Evolutionary conservation across 148 eudicot genomes (phyloP), one percentile per base, ranked within the genome.

Genomic region (Nepenthes gracilis): DNA sequence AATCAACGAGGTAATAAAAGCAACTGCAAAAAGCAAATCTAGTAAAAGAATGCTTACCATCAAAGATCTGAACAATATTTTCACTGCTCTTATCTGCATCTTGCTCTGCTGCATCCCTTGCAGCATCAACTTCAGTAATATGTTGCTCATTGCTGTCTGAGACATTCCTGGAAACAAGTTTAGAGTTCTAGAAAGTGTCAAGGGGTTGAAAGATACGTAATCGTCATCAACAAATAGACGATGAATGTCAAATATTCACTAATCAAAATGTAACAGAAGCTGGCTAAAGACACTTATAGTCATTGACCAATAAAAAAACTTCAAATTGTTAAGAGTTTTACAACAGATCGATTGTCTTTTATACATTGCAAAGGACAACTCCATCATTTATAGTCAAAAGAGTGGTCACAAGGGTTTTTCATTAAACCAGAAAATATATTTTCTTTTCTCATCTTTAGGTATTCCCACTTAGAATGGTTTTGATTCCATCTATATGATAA

Each of bases 41-140:
- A 54, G 9, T 34, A 4, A 4, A 51, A 50, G 40, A 48, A 61
- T 50, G 72, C 90, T 82, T 64, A 90, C 97, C 57, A 53, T 79
- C 74, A 15, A 87, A 64, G 58, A 72, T 74, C 47, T 75, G 76
- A 57, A 76, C 73, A 51, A 83, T 70, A 47, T 81, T 85, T 54
- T 78, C 89, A 74, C 79, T 81, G 57, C 71, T 71, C 59, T 70
- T 78, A 2, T 64, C 71, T 38, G 79, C 75, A 70, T 89, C 95
- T 61, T 82, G 79, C 47, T 85, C 90, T 48, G 78, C 87, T 40
- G 82, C 64, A 72, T 70, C 64, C 62, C 90, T 86, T 23, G 86
- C 85, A 43, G 79, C 76, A 58, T 71, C 74, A 63, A 86, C 70
- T 71, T 89, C 97, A 38, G 74, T 64, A 68, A 66, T 83, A 72